Percentiles rank a stretch among this genome's conserved stretches.
phyloP scores from a whole-genome alignment of 176 grass and related monocot genomes.

The Oryza glumipatula region DNA sequence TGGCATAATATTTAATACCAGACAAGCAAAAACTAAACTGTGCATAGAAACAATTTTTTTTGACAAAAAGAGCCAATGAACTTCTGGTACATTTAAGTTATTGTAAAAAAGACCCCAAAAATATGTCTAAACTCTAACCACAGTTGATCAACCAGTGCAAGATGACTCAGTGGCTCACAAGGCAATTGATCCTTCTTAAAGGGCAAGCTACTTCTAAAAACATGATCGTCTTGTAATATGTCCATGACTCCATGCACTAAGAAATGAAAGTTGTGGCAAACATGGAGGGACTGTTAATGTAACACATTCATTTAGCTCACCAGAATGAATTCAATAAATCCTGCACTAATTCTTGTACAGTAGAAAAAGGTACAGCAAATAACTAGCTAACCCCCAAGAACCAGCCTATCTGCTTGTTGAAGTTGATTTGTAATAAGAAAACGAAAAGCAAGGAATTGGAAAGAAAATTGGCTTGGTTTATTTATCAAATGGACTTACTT shows the following conservation, averaged over 20 bases:
- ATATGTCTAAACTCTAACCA: slow-evolving; percentile 8
- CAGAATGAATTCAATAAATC: slow-evolving; percentile 32
- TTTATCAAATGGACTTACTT: slow-evolving; percentile 56
- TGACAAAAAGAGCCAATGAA: neutral
- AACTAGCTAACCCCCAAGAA: slow-evolving; percentile 6
- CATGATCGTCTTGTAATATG: slow-evolving; percentile 10
- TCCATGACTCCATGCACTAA: neutral
- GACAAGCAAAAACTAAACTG: slow-evolving; percentile 26
- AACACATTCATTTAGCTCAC: slow-evolving; percentile 6
- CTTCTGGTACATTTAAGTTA: slow-evolving; percentile 5
- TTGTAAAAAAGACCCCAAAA: neutral
- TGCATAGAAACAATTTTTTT: neutral
- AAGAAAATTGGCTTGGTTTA: neutral
- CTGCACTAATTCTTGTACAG: neutral
- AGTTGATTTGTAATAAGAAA: slow-evolving; percentile 28
- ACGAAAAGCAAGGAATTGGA: slow-evolving; percentile 14
- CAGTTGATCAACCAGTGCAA: slow-evolving; percentile 1
- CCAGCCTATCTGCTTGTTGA: slow-evolving; percentile 27
- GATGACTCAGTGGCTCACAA: slow-evolving; percentile 17
- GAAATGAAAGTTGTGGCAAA: slow-evolving; percentile 12
- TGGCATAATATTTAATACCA: slow-evolving; percentile 25
- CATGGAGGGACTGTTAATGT: neutral
- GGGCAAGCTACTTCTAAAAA: neutral
- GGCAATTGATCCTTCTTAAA: slow-evolving; percentile 18
- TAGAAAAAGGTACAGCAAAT: slow-evolving; percentile 24